Evolutionary conservation across 192 early-diverging fungal species (phyloP), one percentile per base, ranked within the genome.

Genomic region (Geosiphon pyriformis): DNA sequence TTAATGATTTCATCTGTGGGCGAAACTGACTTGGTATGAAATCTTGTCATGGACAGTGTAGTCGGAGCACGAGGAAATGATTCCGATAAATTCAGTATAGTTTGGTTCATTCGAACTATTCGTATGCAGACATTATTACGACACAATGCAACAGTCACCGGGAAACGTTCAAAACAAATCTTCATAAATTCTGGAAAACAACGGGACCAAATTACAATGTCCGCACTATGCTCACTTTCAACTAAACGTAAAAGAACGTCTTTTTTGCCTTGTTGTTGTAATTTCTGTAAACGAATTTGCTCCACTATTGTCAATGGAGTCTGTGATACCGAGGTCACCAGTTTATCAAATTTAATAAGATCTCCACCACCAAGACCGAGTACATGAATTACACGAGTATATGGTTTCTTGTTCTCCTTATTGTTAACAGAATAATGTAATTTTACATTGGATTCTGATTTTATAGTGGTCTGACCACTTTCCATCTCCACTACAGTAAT

Each of bases 151-250:
- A 77, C 76, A 37, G 81, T 61, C 29, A 64, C 48, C 2, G 76
- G 70, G 58, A 85, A 83, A 34, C 75, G 78, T 26, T 82, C 77
- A 61, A 89, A 82, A 17, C 83, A 80, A 65, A 77, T 79, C 57
- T 84, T 85, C 26, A 84, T 65, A 18, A 94, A 67, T 30, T 85
- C 76, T 4, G 88, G 87, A 27, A 90, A 86, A 57, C 82, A 86
- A 15, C 76, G 75, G 15, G 81, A 69, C 92, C 92, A 93, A n/a
- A 93, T 79, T 20, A 29, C n/a, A 29, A n/a, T 15, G 30, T 67
- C 52, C 23, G 34, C 35, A 4, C 35, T 3, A 42, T 47, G 23
- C 30, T 57, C 53, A 48, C 65, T 67, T 57, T 67, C 53, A 8
- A 67, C 33, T 11, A 67, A 46, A 31, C 82, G 65, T 0, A 85